phyloP scores from a whole-genome alignment of 768 basidiomycete genomes.

The Macrolepiota dolichaula region DNA sequence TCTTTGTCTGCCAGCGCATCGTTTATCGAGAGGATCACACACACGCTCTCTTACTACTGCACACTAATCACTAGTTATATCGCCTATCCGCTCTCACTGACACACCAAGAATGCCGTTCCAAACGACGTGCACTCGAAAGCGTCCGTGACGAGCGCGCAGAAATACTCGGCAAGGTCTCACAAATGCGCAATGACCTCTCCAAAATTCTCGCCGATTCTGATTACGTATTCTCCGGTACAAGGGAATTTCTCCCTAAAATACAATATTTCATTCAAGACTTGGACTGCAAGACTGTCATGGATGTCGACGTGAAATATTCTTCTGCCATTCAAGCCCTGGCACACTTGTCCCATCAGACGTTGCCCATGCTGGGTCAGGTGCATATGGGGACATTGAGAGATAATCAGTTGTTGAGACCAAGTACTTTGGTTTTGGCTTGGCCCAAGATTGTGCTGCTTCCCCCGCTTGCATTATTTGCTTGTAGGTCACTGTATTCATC shows the following conservation, averaged over 20 bases:
- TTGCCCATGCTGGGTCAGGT: conserved; percentile 1
- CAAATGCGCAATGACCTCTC: conserved; percentile 47
- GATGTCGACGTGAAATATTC: conserved; percentile 4
- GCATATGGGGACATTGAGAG: conserved; percentile 13
- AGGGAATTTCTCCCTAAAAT: conserved; percentile 2
- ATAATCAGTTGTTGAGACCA: conserved; percentile 14
- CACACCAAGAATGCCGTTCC: conserved; percentile 62
- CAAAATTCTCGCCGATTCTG: conserved; percentile 18
- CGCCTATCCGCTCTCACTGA: conserved; percentile 57
- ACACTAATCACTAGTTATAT: conserved; percentile 22
- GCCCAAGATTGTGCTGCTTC: conserved; percentile 78
- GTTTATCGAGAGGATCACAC: neutral
- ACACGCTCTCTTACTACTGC: conserved; percentile 14
- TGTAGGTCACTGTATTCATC: conserved; percentile 50
- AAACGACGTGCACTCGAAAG: conserved; percentile 58
- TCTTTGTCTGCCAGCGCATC: neutral
- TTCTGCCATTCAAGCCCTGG: conserved; percentile 1
- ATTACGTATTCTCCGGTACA: conserved; percentile 16
- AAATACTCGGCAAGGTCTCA: conserved; percentile 61
- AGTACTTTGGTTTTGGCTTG: conserved; percentile 53
- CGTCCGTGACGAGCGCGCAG: conserved; percentile 66
- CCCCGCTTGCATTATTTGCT: conserved; percentile 53
- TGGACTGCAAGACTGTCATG: conserved; percentile 11
- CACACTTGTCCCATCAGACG: conserved; percentile 8
- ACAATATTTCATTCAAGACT: conserved; percentile 8